phyloP scores from a whole-genome alignment of 1,139 yeast genomes.

The Protomyces macrosporus region DNA sequence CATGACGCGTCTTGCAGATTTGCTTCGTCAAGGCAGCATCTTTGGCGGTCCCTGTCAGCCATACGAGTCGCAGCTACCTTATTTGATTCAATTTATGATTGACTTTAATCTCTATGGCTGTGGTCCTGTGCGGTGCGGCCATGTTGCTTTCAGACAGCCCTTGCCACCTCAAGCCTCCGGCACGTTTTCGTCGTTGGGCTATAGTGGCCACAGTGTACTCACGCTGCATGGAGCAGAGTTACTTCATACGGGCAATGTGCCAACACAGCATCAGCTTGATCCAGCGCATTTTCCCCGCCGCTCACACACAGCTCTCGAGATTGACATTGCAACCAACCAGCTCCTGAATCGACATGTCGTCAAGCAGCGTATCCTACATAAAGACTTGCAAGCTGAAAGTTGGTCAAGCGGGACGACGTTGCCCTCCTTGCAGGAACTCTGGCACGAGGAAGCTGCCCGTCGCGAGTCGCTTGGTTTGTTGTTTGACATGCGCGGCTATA shows the following conservation, averaged over 20 bases:
- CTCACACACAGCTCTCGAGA: slow-evolving; percentile 60
- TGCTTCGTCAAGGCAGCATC: slow-evolving; percentile 52
- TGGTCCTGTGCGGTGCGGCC: slow-evolving; percentile 55
- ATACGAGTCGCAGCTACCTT: slow-evolving; percentile 79
- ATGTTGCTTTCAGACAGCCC: slow-evolving; percentile 31
- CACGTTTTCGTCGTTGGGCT: neutral
- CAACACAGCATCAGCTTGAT: slow-evolving; percentile 27
- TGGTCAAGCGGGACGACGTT: slow-evolving; percentile 30
- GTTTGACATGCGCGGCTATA: neutral
- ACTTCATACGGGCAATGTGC: slow-evolving; percentile 19
- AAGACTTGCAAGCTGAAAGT: slow-evolving; percentile 44
- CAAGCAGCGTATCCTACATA: slow-evolving; percentile 48
- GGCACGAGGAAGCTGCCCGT: slow-evolving; percentile 58
- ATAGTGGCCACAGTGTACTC: slow-evolving; percentile 4
- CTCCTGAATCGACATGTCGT: slow-evolving; percentile 54
- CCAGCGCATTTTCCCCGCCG: slow-evolving; percentile 45
- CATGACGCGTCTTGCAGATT: slow-evolving; percentile 53
- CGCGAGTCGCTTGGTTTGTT: slow-evolving; percentile 38
- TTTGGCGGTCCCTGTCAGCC: slow-evolving; percentile 44
- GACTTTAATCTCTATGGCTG: slow-evolving; percentile 85
- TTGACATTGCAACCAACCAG: slow-evolving; percentile 58
- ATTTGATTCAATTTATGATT: slow-evolving; percentile 64
- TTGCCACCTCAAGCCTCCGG: slow-evolving; percentile 17
- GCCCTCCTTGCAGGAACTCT: slow-evolving; percentile 56
- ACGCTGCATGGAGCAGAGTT: slow-evolving; percentile 14